Percentiles rank a stretch among this genome's conserved stretches.
Conservation (phyloP, 148 eudicot species). For the Rhododendron williamsianum region DNA sequence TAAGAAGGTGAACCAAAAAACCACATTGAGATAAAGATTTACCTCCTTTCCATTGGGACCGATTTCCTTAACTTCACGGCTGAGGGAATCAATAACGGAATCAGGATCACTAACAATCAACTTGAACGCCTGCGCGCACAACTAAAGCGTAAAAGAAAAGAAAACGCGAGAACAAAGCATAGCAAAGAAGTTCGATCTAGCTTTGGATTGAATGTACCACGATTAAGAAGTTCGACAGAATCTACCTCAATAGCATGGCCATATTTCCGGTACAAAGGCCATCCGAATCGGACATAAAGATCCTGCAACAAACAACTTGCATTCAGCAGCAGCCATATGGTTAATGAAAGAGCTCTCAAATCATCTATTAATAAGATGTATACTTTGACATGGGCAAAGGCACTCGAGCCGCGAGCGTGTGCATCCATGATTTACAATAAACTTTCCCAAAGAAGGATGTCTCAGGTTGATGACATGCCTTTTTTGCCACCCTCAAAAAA, state of each 20-base stretch:
- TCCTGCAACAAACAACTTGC: constrained; percentile 43
- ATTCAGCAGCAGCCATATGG: neutral
- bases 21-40: neutral
- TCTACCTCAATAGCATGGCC: constrained; percentile 96
- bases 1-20: neutral
- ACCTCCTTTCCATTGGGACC: constrained; percentile 93
- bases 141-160: too few relatives aligned
- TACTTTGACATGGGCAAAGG: neutral
- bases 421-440: neutral
- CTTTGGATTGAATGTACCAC: neutral
- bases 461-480: too few relatives aligned
- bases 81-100: constrained; percentile 69
- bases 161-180: too few relatives aligned
- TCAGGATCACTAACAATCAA: constrained; percentile 77
- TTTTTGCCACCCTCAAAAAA: too few relatives aligned
- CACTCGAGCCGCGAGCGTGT: neutral
- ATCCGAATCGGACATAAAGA: constrained; percentile 72
- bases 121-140: constrained; percentile 64
- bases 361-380: neutral
- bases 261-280: constrained; percentile 91
- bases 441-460: neutral
- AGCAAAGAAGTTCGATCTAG: neutral
- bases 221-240: neutral
- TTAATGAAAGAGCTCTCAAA: too few relatives aligned
- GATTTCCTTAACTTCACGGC: constrained; percentile 76